Percentiles rank a stretch among this genome's conserved stretches.
These are phyloP conservation scores for Calonectria honghensis DNA, from an alignment of 2,329 filamentous ascomycete species.

Conservation along the genomic window DNA sequence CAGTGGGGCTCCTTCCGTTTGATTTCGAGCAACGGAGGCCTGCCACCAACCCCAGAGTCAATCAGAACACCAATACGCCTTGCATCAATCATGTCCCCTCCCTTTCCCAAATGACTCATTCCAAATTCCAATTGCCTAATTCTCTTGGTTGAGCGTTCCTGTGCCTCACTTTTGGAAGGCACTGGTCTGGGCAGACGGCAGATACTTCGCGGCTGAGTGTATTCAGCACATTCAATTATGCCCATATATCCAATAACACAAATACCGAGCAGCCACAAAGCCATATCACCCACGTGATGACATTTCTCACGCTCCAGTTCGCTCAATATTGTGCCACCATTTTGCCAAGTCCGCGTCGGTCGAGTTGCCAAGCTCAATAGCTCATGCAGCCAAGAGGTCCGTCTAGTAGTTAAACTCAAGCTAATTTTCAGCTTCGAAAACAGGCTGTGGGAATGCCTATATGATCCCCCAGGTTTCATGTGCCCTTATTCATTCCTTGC, in stretches of 20 bases:
- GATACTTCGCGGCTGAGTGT: not conserved
- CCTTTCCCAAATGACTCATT: not conserved
- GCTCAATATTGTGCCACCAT: not conserved
- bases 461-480: not conserved
- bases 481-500: too few species aligned
- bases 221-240: not conserved
- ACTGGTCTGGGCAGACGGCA: not conserved
- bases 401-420: not conserved
- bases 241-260: not conserved
- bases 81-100: not conserved
- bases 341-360: not conserved
- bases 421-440: not conserved
- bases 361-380: not conserved
- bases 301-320: not conserved
- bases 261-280: slow-evolving; percentile 1
- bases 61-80: not conserved
- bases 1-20: not conserved
- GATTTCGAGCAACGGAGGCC: not conserved
- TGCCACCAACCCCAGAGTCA: not conserved
- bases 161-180: not conserved
- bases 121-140: not conserved
- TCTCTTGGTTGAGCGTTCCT: not conserved
- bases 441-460: not conserved
- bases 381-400: not conserved
- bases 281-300: not conserved